Base-by-base conservation (phyloP, 2,329 filamentous ascomycete genomes). In the Diaporthe batatas region DNA sequence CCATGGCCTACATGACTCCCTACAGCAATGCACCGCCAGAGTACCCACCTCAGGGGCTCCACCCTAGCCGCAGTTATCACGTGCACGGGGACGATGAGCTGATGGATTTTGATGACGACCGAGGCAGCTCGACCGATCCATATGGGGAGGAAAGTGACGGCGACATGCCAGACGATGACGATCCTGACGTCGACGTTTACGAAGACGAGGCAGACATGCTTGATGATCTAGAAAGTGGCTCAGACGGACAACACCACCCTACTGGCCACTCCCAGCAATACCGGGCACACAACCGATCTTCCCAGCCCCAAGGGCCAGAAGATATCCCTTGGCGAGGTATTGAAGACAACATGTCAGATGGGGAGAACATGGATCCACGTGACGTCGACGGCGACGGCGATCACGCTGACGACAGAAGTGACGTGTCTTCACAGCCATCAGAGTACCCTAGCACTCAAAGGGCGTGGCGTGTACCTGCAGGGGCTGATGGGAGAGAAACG, bases 1-100 rank as follows among this genome's bases (percentile, higher is more conserved):
- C 91, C 0, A 91, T 91, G 75, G 91, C 90, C n/a, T 95, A 95
- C 77, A 92, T 92, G 3, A 95, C 93, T 0, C 93, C 93, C 0
- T 87, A 92, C 78, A 94, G 92, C 77, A 91, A 91, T 74, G 88
- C 85, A 4, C 86, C 89, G 0, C 80, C 84, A 16, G 86, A 88
- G 70, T 47, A 62, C 16, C 42, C 68, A 55, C 53, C 64, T 18
- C 68, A 53, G 21, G 67, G 42, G 6, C 29, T 32, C 1, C 47
- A 59, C 18, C 53, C 36, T 21, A 58, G 65, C 64, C 69, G 49
- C 51, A 73, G 47, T 47, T 55, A 71, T 10, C 54, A 57, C 2
- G 51, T 58, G 62, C 76, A 78, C 2, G 74, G 77, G 7, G 80
- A 82, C 18, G 80, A 80, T 44, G 77, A 78, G 18, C 75, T 77